A percentile compares a stretch with the other conserved stretches of the same genome.
phyloP scores from a whole-genome alignment of 805 yeast genomes.

The Suhomyces faveliae region DNA sequence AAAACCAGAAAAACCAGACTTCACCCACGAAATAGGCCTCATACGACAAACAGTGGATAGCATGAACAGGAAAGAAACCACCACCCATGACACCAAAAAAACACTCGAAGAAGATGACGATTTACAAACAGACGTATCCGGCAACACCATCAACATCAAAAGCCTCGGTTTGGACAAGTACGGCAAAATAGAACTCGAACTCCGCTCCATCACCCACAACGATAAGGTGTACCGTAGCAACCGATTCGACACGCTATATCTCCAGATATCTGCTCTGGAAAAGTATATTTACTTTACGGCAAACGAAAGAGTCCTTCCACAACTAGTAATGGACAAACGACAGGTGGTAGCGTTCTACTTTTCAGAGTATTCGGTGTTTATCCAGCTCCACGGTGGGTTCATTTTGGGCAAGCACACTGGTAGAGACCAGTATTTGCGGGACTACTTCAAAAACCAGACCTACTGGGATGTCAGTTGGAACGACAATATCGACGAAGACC shows the following conservation, averaged over 20 bases:
- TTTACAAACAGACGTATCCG: conserved; percentile 1
- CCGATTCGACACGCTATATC: not conserved
- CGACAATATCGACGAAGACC: conserved; percentile 1
- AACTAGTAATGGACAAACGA: conserved; percentile 4
- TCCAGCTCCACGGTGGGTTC: conserved; percentile 8
- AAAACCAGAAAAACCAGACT: too few relatives aligned
- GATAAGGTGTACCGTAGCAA: not conserved
- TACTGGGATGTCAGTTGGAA: conserved; percentile 4
- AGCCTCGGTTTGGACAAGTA: not conserved
- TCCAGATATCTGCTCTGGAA: conserved; percentile 3
- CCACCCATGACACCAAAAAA: not conserved
- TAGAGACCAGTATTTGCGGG: conserved; percentile 6
- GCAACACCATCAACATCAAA: not conserved
- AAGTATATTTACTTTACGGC: conserved; percentile 6
- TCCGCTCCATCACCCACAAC: conserved; percentile 5
- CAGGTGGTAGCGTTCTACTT: conserved; percentile 7
- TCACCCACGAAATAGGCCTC: not conserved
- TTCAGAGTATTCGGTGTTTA: conserved; percentile 7
- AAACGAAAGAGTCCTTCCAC: conserved; percentile 5
- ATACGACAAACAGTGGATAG: not conserved
- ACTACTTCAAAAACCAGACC: conserved; percentile 6
- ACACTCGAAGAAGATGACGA: not conserved
- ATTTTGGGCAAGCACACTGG: conserved; percentile 8
- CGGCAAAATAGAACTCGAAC: not conserved
- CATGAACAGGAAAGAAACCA: too few relatives aligned